A percentile compares a stretch with the other conserved stretches of the same genome.
phyloP scores from a whole-genome alignment of 768 basidiomycete species.

The Hemileccinum impolitum region DNA sequence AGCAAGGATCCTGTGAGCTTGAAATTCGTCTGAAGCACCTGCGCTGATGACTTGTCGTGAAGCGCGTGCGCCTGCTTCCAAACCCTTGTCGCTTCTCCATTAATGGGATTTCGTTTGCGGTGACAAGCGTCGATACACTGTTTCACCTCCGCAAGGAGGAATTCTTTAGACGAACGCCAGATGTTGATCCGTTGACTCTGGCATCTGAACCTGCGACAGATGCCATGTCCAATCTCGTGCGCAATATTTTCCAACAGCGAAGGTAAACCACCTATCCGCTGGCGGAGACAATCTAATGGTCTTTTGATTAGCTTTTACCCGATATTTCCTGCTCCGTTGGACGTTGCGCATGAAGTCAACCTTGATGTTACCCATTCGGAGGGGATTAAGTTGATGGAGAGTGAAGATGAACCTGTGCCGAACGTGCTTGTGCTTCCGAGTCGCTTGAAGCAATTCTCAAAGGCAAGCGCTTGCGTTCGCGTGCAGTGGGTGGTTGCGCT shows the following conservation, averaged over 20 bases:
- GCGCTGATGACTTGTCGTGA: background rate
- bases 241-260: constrained; percentile 83
- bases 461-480: constrained; percentile 45
- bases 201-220: constrained; percentile 55
- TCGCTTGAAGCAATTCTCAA: constrained; percentile 84
- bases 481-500: background rate
- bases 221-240: constrained; percentile 71
- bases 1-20: constrained; percentile 50
- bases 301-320: constrained; percentile 80
- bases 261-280: constrained; percentile 45
- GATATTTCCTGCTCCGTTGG: constrained; percentile 80
- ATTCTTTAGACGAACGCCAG: constrained; percentile 62
- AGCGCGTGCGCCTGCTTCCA: constrained; percentile 80
- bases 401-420: constrained; percentile 51
- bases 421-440: constrained; percentile 88
- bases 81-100: constrained; percentile 87
- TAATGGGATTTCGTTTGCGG: constrained; percentile 77
- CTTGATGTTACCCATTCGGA: constrained; percentile 82
- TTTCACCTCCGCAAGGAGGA: constrained; percentile 90
- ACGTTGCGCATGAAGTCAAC: constrained; percentile 77
- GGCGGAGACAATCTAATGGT: background rate
- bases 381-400: constrained; percentile 37
- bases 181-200: constrained; percentile 47
- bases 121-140: constrained; percentile 81
- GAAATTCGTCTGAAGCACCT: background rate